Evolutionary conservation across 805 yeast species (phyloP).

Genomic region (Tetrapisispora pingtungensis): DNA sequence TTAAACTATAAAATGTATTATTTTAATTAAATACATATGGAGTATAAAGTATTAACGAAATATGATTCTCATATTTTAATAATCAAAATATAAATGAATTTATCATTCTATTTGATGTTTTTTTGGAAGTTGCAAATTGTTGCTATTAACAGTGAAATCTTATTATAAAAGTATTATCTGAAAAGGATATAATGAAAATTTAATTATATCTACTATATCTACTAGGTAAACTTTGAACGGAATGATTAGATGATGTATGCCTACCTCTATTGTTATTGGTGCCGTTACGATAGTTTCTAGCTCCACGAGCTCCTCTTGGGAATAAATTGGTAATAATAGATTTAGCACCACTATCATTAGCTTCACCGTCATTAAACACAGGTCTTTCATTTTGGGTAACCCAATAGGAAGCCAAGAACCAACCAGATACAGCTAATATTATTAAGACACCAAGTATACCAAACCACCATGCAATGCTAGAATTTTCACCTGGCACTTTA

Average conservation of each 20-base stretch:
- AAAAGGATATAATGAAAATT: background rate
- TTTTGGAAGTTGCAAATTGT: too few relatives aligned
- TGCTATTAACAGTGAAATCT: too few relatives aligned
- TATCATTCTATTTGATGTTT: too few relatives aligned
- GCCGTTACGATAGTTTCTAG: constrained; percentile 3
- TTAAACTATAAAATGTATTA: background rate
- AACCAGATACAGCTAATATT: constrained; percentile 32
- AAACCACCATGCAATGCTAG: constrained; percentile 51
- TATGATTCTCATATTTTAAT: background rate
- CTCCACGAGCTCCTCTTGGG: constrained; percentile 9
- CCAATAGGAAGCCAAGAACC: constrained; percentile 36
- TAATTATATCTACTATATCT: constrained; percentile 15
- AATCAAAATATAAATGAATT: background rate
- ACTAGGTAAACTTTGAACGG: constrained; percentile 16
- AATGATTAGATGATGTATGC: constrained; percentile 5
- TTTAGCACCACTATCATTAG: constrained; percentile 26
- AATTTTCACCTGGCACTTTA: constrained; percentile 59
- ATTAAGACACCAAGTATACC: constrained; percentile 51
- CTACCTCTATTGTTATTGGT: background rate
- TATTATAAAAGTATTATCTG: too few relatives aligned
- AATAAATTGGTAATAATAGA: constrained; percentile 26
- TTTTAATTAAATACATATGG: background rate
- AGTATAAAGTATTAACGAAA: background rate
- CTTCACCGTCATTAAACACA: constrained; percentile 24
- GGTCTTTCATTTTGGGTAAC: constrained; percentile 25